Percentiles rank a stretch among this genome's conserved stretches.
phyloP scores from a whole-genome alignment of 2,329 filamentous ascomycete genomes.

The Cladophialophora immunda region DNA sequence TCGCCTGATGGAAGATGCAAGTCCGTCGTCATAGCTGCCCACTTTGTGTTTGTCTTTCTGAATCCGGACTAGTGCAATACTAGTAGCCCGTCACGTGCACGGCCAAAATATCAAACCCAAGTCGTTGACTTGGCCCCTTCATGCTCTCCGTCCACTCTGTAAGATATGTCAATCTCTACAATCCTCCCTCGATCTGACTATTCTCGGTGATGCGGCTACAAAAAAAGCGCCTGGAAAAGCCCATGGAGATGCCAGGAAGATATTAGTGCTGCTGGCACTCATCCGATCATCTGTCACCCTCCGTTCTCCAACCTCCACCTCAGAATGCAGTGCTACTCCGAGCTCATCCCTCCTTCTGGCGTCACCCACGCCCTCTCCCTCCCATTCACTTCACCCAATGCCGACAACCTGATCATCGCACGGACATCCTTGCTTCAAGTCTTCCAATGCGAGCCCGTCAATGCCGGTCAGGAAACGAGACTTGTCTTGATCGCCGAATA shows the following conservation, averaged over 20 bases:
- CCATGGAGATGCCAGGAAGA: neutral
- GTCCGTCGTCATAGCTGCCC: constrained; percentile 18
- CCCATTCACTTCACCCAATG: constrained; percentile 77
- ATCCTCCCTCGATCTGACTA: neutral
- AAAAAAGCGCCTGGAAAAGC: neutral
- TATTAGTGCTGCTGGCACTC: neutral
- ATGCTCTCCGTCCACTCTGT: neutral
- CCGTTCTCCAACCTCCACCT: neutral
- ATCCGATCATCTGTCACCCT: neutral
- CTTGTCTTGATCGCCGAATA: constrained; percentile 87
- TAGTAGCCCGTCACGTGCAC: neutral
- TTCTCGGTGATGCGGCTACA: neutral
- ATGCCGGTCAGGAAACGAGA: constrained; percentile 68
- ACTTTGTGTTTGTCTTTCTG: constrained; percentile 2
- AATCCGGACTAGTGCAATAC: neutral
- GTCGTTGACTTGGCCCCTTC: neutral
- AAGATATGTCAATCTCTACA: neutral
- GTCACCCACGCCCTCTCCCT: constrained; percentile 86
- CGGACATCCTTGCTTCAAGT: constrained; percentile 94
- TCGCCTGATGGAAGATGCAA: constrained; percentile 1
- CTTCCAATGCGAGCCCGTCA: constrained; percentile 75
- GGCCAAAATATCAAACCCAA: constrained; percentile 5
- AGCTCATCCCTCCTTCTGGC: constrained; percentile 91
- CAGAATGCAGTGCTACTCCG: constrained; percentile 95
- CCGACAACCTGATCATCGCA: constrained; percentile 87